Evolutionary conservation across 345 rosid genomes (phyloP).

Genomic region (Luvunga scandens): DNA sequence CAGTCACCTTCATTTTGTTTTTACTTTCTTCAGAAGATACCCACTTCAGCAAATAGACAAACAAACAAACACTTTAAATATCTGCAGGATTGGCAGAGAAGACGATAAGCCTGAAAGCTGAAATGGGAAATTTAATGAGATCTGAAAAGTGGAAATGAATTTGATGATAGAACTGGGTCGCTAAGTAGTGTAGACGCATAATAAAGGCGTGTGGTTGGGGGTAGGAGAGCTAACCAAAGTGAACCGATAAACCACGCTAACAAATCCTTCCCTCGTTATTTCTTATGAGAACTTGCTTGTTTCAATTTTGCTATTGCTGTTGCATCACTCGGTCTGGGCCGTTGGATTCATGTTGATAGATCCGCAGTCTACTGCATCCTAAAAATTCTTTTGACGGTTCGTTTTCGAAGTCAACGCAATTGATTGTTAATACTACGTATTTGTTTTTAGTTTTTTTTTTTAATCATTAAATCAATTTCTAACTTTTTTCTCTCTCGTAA

Average conservation of each 20-base stretch:
- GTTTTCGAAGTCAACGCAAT: background rate
- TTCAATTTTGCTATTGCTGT: background rate
- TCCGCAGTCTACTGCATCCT: background rate
- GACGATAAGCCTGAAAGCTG: background rate
- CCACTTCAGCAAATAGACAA: slow-evolving; percentile 22
- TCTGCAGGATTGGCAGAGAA: background rate
- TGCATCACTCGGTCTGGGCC: background rate
- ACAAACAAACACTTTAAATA: slow-evolving; percentile 19
- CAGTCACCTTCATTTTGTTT: slow-evolving; percentile 68
- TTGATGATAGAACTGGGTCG: background rate
- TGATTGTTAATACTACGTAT: too few relatives aligned
- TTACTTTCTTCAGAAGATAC: slow-evolving; percentile 46
- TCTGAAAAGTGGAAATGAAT: background rate
- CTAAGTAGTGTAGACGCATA: background rate
- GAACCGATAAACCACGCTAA: slow-evolving; percentile 10
- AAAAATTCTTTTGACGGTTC: background rate
- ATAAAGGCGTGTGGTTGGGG: slow-evolving; percentile 25
- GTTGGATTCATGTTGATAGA: background rate
- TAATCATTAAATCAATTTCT: too few relatives aligned
- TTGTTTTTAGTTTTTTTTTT: too few relatives aligned
- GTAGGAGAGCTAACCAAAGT: slow-evolving; percentile 21
- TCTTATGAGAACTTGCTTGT: background rate
- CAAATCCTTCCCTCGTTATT: background rate
- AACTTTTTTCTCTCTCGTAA: too few relatives aligned
- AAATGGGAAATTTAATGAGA: background rate